These are phyloP conservation scores for Candida tibetensis DNA, from an alignment of 805 yeast genomes.

Conservation along the genomic window DNA sequence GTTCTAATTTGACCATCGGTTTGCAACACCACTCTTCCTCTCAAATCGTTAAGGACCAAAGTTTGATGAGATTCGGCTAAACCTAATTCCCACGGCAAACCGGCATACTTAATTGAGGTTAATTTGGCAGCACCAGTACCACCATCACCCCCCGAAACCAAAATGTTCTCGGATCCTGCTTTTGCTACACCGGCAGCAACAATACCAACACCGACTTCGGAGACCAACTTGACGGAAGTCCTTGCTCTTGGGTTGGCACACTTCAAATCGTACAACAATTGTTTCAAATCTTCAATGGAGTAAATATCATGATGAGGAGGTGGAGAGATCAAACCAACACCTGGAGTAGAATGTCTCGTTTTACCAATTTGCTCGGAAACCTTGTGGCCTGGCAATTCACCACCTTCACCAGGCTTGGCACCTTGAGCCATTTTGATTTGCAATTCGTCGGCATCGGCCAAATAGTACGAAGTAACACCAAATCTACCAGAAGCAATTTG, in stretches of 20 bases:
- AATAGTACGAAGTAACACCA: constrained; percentile 93
- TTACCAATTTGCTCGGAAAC: constrained; percentile 85
- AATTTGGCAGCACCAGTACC: constrained; percentile 99
- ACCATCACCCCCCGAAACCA: constrained; percentile 98
- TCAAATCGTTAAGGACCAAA: constrained; percentile 86
- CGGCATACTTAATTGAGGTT: constrained; percentile 96
- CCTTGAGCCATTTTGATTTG: constrained; percentile 99
- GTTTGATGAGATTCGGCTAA: constrained; percentile 98
- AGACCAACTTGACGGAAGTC: constrained; percentile 92
- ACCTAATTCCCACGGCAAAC: constrained; percentile 98
- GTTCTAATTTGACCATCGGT: constrained; percentile 99
- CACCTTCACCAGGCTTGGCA: constrained; percentile 99
- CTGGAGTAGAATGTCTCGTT: constrained; percentile 94
- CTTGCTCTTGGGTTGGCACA: constrained; percentile 97
- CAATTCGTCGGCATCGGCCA: constrained; percentile 94
- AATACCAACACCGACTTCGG: constrained; percentile 98
- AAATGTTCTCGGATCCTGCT: constrained; percentile 95
- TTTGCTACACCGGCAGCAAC: constrained; percentile 99
- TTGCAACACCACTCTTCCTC: constrained; percentile 94
- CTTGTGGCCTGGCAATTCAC: constrained; percentile 94
- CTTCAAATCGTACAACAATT: constrained; percentile 91
- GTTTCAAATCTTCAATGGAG: constrained; percentile 96
- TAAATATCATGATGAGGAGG: constrained; percentile 99
- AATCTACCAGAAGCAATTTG: constrained; percentile 98
- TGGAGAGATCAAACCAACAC: constrained; percentile 95